Evolutionary conservation across 2,329 filamentous ascomycete species (phyloP).

Genomic region (Neonectria magnoliae): DNA sequence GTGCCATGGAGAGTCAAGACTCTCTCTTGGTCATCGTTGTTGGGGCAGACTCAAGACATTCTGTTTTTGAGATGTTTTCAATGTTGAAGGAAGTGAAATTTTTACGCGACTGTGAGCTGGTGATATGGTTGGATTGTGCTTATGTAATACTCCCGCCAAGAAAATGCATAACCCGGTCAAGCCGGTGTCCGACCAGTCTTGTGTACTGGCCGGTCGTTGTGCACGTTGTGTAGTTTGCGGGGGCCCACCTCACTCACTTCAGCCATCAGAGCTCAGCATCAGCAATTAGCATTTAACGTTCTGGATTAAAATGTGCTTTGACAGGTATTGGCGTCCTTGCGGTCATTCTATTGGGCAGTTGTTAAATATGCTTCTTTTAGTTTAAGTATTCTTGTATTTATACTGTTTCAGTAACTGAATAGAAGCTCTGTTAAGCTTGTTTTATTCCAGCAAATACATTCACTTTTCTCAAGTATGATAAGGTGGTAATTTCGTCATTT

Average conservation of each 20-base stretch:
- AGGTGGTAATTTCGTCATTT: no score
- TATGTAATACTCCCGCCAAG: slow-evolving; percentile 30
- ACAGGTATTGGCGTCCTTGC: background rate
- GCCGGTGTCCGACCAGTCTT: no score
- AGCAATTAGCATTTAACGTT: background rate
- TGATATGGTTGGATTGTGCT: slow-evolving; percentile 23
- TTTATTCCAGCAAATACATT: no score
- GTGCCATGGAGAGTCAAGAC: background rate
- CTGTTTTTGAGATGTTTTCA: background rate
- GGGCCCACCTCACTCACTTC: background rate
- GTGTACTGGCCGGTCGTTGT: no score
- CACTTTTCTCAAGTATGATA: no score
- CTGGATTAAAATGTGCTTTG: background rate
- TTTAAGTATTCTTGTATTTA: background rate
- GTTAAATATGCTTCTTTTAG: background rate
- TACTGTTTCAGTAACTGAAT: background rate
- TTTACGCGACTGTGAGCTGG: slow-evolving; percentile 24
- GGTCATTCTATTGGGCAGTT: background rate
- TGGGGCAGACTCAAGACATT: background rate
- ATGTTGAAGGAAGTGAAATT: slow-evolving; percentile 23
- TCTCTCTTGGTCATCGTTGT: background rate
- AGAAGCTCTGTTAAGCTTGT: no score
- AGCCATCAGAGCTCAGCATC: background rate
- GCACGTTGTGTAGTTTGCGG: background rate
- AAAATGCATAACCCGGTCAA: background rate